Base-by-base conservation (phyloP, 768 basidiomycete species). In the Lyophyllum atratum region DNA sequence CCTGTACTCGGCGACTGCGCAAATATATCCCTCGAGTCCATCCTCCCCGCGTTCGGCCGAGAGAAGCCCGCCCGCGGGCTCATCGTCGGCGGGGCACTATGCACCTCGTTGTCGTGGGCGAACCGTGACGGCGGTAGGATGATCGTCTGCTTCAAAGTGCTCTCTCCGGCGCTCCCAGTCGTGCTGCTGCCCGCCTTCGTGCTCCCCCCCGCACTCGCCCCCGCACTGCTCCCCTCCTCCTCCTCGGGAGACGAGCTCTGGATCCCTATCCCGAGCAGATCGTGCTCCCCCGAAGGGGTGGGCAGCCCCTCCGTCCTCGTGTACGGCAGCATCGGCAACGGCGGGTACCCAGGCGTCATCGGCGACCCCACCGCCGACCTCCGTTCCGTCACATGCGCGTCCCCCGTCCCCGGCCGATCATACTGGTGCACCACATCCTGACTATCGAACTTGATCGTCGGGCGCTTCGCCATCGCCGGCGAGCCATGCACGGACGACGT, bases 351-450 rank as follows among this genome's bases (percentile, higher is more conserved):
- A 17, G 65, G 49, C 17, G 67, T 60, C 19, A 54, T 9, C 15
- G 70, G 70, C 10, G 76, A 67, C 22, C 73, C 67, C 19, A 74
- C 62, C 1, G 79, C 76, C 19, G 71, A 70, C 19, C 83, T 74
- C 55, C 78, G 81, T 54, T 82, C 79, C 24, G 70, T 77, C 29
- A 79, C 76, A 45, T 73, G 63, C 24, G 76, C 70, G 22, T 74
- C 73, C 7, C 79, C 80, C 17, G 72, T 76, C 7, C 86, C 85
- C 12, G 85, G 79, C 4, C 81, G 76, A 14, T 79, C 82, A 67
- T 93, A 93, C 54, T 84, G 83, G 67, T 93, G 90, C 42, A 92
- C 84, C 12, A 92, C 65, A 55, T 92, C 90, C 64, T 88, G 77
- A 28, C 77, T 76, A 42, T 83, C 89, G 62, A 93, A 94, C 68